Base-by-base conservation (phyloP, 352 stramenopile species). In the Thraustotheca clavata region DNA sequence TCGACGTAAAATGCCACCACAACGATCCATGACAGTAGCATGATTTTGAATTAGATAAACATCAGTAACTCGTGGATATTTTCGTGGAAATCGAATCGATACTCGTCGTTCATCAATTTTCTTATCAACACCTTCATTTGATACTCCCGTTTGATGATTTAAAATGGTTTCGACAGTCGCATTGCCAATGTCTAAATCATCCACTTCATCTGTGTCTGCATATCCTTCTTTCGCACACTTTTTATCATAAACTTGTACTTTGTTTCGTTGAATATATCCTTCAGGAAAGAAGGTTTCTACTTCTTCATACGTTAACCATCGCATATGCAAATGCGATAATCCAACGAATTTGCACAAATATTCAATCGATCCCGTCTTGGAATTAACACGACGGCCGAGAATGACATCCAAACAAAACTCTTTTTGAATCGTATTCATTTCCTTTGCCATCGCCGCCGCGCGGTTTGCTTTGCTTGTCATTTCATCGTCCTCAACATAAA, bases 271-370 rank as follows among this genome's bases (percentile, higher is more conserved):
- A 41, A 91, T 85, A 61, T 94, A 92, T 11, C 83, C 86, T 41
- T 89, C 80, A 0, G 82, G 76, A 39, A 92, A 83, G 68, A 94
- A 94, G 18, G 91, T 59, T 65, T 95, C 79, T 40, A 96, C 31
- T 52, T 94, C 87, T 32, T 86, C 76, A 61, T 94, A 95, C 54
- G 82, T 91, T 31, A 95, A 79, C 87, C 87, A 96, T 54, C 83
- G 91, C 46, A 94, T 61, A 52, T 96, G 87, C 67, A 96, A 72
- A 55, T 94, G 94, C 35, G 87, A 96, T 3, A 86, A 80, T 9
- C 83, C 81, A 12, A 88, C 71, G 49, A 95, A 94, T 61, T 96
- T 96, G 77, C 80, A 89, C 70, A 94, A 61, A 41, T 94, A 96
- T 67, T 96, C 86, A 26, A 85, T 71, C 22, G 76, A 66, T 12